Evolutionary conservation across 1,284 basidiomycete genomes (phyloP).

Genomic region (Meripilus lineatus): DNA sequence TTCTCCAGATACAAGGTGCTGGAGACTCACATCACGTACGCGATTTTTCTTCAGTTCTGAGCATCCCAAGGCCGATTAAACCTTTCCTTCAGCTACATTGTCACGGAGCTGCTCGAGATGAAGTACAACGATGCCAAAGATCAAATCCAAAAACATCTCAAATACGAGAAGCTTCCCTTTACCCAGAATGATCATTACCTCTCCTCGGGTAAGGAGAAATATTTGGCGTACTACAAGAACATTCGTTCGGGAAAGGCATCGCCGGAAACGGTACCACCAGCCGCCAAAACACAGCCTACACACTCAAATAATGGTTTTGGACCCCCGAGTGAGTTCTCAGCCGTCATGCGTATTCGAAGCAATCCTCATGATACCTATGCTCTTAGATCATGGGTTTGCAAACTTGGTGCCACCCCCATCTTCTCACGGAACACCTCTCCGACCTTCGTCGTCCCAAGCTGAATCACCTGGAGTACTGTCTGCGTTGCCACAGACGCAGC

Average conservation of each 20-base stretch:
- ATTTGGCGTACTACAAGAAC: constrained; percentile 19
- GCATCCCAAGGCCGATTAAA: neutral
- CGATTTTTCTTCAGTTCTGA: neutral
- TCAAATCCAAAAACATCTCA: constrained; percentile 19
- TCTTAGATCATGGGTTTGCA: too few relatives aligned
- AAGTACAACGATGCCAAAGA: constrained; percentile 5
- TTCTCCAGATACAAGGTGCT: constrained; percentile 29
- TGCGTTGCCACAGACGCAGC: too few relatives aligned
- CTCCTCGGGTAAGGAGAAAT: constrained; percentile 12
- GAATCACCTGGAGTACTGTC: too few relatives aligned
- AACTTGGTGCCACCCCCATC: too few relatives aligned
- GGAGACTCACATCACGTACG: constrained; percentile 24
- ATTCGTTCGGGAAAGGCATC: constrained; percentile 2
- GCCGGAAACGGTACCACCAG: neutral
- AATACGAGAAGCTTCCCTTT: constrained; percentile 26
- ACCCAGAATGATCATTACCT: constrained; percentile 32
- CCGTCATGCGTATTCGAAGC: too few relatives aligned
- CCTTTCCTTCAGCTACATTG: neutral
- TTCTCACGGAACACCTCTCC: too few relatives aligned
- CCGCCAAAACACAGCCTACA: too few relatives aligned
- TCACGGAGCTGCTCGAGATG: constrained; percentile 12
- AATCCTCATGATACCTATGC: too few relatives aligned
- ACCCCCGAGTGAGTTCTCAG: too few relatives aligned
- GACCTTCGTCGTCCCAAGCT: too few relatives aligned
- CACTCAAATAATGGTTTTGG: too few relatives aligned